Evolutionary conservation across 2,329 filamentous ascomycete genomes (phyloP).

Genomic region (Nemania abortiva): DNA sequence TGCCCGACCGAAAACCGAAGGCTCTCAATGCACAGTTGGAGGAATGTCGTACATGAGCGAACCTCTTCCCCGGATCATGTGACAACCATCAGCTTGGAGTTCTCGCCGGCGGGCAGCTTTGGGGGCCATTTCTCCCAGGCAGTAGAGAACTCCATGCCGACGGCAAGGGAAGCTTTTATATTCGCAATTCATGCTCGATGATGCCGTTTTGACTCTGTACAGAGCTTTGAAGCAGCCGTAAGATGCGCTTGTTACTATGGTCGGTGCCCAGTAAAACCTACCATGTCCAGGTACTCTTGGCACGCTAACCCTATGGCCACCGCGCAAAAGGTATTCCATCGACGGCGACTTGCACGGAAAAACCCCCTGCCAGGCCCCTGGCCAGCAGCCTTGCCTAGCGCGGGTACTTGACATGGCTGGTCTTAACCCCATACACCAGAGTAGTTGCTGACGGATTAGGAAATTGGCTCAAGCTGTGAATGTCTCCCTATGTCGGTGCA

Average conservation of each 20-base stretch:
- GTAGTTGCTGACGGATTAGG: slow-evolving; percentile 40
- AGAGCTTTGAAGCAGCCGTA: slow-evolving; percentile 24
- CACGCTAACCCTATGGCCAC: no score
- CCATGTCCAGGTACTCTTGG: no score
- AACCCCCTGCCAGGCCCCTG: no score
- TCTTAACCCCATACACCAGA: no score
- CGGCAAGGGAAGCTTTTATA: slow-evolving; percentile 40
- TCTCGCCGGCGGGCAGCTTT: slow-evolving; percentile 34
- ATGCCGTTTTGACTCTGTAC: slow-evolving; percentile 21
- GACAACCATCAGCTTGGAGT: slow-evolving; percentile 41
- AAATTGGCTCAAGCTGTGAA: slow-evolving; percentile 37
- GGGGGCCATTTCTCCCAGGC: slow-evolving; percentile 41
- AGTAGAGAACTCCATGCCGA: slow-evolving; percentile 30
- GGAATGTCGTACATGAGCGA: slow-evolving; percentile 47
- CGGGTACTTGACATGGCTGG: no score
- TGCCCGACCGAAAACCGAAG: slow-evolving; percentile 47
- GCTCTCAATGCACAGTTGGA: slow-evolving; percentile 43
- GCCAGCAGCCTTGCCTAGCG: no score
- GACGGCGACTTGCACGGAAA: no score
- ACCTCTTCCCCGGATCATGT: slow-evolving; percentile 46
- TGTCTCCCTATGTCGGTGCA: slow-evolving; percentile 32
- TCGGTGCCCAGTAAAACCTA: no score
- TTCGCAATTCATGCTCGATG: slow-evolving; percentile 27
- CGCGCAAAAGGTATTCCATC: no score
- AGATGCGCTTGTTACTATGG: slow-evolving; percentile 24